Base-by-base conservation (phyloP, 2,329 filamentous ascomycete genomes). In the Paraphaeosphaeria sporulosa region DNA sequence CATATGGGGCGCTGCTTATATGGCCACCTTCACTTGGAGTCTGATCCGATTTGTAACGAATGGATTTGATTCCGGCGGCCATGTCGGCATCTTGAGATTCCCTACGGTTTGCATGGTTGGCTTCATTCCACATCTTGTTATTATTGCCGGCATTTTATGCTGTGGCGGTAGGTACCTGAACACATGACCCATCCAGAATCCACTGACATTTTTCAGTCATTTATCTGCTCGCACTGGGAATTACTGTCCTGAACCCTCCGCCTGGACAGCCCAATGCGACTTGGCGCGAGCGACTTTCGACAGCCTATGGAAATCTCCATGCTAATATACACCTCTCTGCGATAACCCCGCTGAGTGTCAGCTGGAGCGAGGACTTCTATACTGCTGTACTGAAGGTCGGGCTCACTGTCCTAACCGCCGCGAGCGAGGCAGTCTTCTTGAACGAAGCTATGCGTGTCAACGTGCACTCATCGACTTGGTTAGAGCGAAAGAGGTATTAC, bases 101-200 rank as follows among this genome's bases (percentile, higher is more conserved):
- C 95, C 95, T 3, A 97, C 94, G 0, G 93, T 98, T 43, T 97
- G 92, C 71, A 93, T 98, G 60, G 90, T 98, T 32, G 93, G 94
- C 0, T 97, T 98, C 75, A 90, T 98, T 38, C 95, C 95, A 1
- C 94, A 98, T 76, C 84, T 98, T n/a, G 82, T 97, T 25, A 92
- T 98, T 13, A 79, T 98, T 1, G 70, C 86, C 8, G 95, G 94
- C 0, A 97, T 97, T 49, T 60, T 87, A 5, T 80, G 90, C 17
- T 98, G 95, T 73, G 83, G 87, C 2, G 72, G 49, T 52, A 40
- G 23, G 49, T 32, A 12, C 8, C 6, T 8, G 30, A 8, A 5
- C 30, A 32, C 30, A 12, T 32, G 30, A 12, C 30, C 30, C 8
- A 21, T 17, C 5, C 13, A 15, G 12, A 7, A 10, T 17, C 12